Percentiles rank a stretch among this genome's conserved stretches.
These are phyloP conservation scores for Lactarius sanguifluus DNA, from an alignment of 768 basidiomycete species.

Conservation along the genomic window DNA sequence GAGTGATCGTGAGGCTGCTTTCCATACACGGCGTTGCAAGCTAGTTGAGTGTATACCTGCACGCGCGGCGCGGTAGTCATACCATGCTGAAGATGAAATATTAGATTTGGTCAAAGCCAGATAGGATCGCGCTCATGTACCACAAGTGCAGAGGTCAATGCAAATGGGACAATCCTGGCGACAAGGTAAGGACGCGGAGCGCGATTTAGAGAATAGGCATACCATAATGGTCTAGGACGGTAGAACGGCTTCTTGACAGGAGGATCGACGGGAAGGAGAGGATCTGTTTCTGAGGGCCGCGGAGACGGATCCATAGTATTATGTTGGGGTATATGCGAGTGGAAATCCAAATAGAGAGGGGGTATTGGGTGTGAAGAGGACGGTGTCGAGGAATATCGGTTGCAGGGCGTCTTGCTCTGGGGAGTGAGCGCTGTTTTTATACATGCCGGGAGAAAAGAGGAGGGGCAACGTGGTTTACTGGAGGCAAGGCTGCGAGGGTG, in stretches of 20 bases:
- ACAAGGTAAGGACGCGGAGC: not conserved
- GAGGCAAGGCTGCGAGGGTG: conserved; percentile 9
- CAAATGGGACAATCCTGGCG: conserved; percentile 69
- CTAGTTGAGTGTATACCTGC: conserved; percentile 75
- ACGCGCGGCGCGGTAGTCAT: conserved; percentile 78
- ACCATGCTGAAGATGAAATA: conserved; percentile 54
- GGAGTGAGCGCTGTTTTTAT: conserved; percentile 14
- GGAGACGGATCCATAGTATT: conserved; percentile 12
- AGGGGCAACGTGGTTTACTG: conserved; percentile 21
- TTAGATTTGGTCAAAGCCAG: conserved; percentile 5
- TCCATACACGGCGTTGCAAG: conserved; percentile 59
- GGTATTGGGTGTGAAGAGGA: not conserved
- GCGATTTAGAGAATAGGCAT: conserved; percentile 9
- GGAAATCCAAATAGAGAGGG: conserved; percentile 2
- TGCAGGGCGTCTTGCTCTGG: not conserved
- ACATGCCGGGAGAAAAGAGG: not conserved
- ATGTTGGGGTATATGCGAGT: conserved; percentile 5
- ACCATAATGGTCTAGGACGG: conserved; percentile 51
- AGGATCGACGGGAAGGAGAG: conserved; percentile 19
- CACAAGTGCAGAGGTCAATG: conserved; percentile 62
- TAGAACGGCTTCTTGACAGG: conserved; percentile 48
- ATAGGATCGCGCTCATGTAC: conserved; percentile 41
- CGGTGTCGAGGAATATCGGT: not conserved
- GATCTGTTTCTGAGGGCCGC: conserved; percentile 23
- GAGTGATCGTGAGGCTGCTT: conserved; percentile 42